Evolutionary conservation across 352 stramenopile genomes (phyloP).

Genomic region (Phytophthora sp.): DNA sequence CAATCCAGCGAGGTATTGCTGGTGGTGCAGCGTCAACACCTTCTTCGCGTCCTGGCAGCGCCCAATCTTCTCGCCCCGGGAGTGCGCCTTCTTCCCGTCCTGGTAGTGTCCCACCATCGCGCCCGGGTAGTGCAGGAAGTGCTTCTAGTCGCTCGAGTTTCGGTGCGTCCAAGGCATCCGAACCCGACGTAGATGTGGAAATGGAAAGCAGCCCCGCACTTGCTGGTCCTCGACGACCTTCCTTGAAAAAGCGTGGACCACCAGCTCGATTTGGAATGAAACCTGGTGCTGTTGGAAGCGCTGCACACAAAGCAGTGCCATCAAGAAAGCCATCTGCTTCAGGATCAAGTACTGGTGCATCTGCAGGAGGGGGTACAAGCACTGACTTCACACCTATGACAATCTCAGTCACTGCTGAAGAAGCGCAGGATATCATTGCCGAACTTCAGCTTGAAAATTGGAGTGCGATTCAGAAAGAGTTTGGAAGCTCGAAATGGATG

Average conservation of each 20-base stretch:
- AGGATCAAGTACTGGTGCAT: constrained; percentile 10
- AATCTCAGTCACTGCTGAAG: constrained; percentile 66
- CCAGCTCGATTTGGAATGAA: constrained; percentile 64
- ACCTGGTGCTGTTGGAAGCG: constrained; percentile 26
- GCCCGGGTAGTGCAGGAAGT: constrained; percentile 39
- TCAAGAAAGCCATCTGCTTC: constrained; percentile 37
- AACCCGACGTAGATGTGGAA: constrained; percentile 40
- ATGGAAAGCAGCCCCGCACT: constrained; percentile 29
- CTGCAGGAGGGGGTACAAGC: constrained; percentile 28
- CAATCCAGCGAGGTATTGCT: constrained; percentile 62
- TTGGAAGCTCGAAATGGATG: constrained; percentile 83
- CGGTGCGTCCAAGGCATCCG: constrained; percentile 12
- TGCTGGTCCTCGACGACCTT: constrained; percentile 15
- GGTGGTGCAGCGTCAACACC: constrained; percentile 26
- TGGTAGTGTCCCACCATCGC: constrained; percentile 40
- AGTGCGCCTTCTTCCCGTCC: constrained; percentile 28
- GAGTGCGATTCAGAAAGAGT: constrained; percentile 55
- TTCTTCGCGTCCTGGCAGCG: constrained; percentile 39
- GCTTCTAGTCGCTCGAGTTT: constrained; percentile 34
- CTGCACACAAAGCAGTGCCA: constrained; percentile 33
- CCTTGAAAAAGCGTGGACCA: constrained; percentile 57
- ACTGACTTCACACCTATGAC: constrained; percentile 71
- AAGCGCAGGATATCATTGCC: constrained; percentile 65
- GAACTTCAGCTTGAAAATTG: constrained; percentile 73
- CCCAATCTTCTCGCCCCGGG: constrained; percentile 39